Evolutionary conservation across 129 eudicot genomes (phyloP).

Genomic region (Artemisia annua): DNA sequence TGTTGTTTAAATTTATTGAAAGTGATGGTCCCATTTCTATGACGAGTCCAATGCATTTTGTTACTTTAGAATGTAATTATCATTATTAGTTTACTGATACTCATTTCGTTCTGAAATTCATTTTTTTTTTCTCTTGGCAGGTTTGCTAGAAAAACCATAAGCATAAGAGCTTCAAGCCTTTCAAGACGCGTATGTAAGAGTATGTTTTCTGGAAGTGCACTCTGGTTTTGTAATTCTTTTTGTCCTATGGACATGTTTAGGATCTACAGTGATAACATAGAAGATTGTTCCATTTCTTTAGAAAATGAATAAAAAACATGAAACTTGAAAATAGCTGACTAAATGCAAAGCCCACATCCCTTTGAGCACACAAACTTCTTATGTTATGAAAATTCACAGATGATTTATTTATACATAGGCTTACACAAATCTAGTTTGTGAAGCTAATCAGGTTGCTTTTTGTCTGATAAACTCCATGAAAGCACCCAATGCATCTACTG

Average conservation of each 20-base stretch:
- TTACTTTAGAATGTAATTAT: not conserved
- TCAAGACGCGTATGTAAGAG: not conserved
- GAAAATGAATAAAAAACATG: not conserved
- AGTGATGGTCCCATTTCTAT: no score
- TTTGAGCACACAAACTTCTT: not conserved
- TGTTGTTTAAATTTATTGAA: no score
- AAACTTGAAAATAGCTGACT: not conserved
- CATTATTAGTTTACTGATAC: not conserved
- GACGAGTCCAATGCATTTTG: not conserved
- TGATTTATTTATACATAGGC: not conserved
- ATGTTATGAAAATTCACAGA: not conserved
- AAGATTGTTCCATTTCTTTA: not conserved
- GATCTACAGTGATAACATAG: not conserved
- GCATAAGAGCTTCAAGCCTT: not conserved
- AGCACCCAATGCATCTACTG: constrained; percentile 59
- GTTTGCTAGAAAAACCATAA: not conserved
- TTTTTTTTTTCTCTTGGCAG: not conserved
- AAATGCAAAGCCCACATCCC: not conserved
- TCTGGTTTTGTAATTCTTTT: not conserved
- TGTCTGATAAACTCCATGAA: constrained; percentile 48
- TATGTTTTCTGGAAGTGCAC: not conserved
- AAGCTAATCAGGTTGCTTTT: constrained; percentile 23
- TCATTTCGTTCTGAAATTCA: not conserved
- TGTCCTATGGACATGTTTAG: not conserved
- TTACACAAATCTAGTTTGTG: not conserved